Percentiles rank a stretch among this genome's conserved stretches.
Conservation (phyloP, 2,329 filamentous ascomycete genomes). For the Orbilia ellipsospora region DNA sequence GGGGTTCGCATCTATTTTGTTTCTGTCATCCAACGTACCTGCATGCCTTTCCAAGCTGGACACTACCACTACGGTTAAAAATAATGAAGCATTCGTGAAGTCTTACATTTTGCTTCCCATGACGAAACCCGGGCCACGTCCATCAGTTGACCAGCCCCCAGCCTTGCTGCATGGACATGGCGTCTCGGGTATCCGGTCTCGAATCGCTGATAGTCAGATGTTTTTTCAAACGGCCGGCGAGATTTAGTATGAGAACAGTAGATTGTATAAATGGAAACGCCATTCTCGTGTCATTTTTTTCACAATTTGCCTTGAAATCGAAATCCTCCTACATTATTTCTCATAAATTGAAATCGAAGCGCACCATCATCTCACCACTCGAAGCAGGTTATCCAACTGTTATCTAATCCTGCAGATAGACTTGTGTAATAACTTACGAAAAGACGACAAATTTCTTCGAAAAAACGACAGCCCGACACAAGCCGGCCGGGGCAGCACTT, state of each 20-base stretch:
- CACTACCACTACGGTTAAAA: constrained; percentile 8
- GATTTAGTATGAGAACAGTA: not conserved
- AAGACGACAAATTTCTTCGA: not conserved
- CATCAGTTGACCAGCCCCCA: constrained; percentile 3
- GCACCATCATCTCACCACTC: constrained; percentile 44
- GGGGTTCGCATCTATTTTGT: constrained; percentile 2
- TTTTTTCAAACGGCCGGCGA: not conserved
- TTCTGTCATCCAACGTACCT: constrained; percentile 28
- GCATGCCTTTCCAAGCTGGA: constrained; percentile 32
- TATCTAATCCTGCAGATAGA: constrained; percentile 23
- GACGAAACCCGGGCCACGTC: constrained; percentile 10
- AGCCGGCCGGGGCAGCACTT: constrained; percentile 13
- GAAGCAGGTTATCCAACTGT: constrained; percentile 6
- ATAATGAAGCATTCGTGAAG: not conserved
- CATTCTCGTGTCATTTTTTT: constrained; percentile 50
- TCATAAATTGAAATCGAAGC: constrained; percentile 16
- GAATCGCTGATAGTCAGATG: constrained; percentile 49
- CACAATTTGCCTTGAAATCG: not conserved
- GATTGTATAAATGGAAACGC: constrained; percentile 45
- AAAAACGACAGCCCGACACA: constrained; percentile 28
- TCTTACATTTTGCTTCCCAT: constrained; percentile 3
- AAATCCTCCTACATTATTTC: constrained; percentile 5
- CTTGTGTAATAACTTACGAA: constrained; percentile 7
- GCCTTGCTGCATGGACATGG: constrained; percentile 41
- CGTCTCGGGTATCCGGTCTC: constrained; percentile 52